Percentiles rank a stretch among this genome's conserved stretches.
These are phyloP conservation scores for Posidonia oceanica DNA, from an alignment of 116 monocot genomes.

Conservation along the genomic window DNA sequence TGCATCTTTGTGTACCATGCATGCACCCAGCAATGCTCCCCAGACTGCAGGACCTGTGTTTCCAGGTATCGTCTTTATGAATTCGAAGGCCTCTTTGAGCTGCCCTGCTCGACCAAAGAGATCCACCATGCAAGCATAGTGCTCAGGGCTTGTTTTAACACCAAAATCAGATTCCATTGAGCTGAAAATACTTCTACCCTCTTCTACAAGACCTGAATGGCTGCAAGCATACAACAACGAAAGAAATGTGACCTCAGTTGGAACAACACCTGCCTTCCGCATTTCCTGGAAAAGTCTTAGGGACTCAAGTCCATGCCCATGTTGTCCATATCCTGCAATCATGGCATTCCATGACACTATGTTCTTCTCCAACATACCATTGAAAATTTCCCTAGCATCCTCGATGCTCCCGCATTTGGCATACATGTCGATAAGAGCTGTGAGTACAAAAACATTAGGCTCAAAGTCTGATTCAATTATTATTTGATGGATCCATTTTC, in stretches of 20 bases:
- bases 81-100: conserved; percentile 27
- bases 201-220: conserved; percentile 40
- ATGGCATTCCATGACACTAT: conserved; percentile 53
- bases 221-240: conserved; percentile 43
- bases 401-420: conserved; percentile 53
- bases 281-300: conserved; percentile 30
- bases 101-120: conserved; percentile 47
- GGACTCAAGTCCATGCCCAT: conserved; percentile 39
- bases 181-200: conserved; percentile 19
- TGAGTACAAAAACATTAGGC: conserved; percentile 41
- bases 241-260: conserved; percentile 33
- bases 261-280: conserved; percentile 17
- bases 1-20: conserved; percentile 36
- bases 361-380: conserved; percentile 38
- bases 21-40: conserved; percentile 50
- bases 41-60: conserved; percentile 33
- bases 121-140: conserved; percentile 51
- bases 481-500: conserved; percentile 38
- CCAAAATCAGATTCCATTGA: conserved; percentile 20
- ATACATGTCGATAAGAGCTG: conserved; percentile 75
- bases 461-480: conserved; percentile 29
- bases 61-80: conserved; percentile 19
- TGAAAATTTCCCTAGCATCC: conserved; percentile 29
- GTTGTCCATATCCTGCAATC: conserved; percentile 46
- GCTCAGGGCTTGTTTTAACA: conserved; percentile 23